These are phyloP conservation scores for Chlorella sp. DNA, from an alignment of 139 green algal species.

Conservation along the genomic window DNA sequence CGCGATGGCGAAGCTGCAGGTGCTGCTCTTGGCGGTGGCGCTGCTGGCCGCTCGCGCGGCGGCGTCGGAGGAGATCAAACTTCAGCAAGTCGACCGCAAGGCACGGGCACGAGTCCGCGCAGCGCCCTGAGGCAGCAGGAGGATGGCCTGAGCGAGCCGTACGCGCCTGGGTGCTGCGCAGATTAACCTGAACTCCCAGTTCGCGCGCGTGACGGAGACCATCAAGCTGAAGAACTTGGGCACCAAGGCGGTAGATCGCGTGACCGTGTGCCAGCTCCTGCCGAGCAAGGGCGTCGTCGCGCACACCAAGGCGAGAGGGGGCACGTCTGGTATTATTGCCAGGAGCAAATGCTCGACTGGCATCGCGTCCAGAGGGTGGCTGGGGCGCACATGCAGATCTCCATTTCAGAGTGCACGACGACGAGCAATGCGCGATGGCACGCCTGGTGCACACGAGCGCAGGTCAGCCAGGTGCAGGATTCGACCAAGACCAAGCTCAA, in stretches of 20 bases:
- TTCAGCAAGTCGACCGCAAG: slow-evolving; percentile 9
- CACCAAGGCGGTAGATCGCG: not conserved
- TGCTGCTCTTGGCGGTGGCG: not conserved
- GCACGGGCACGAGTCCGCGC: too few relatives aligned
- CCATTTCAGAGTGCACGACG: too few relatives aligned
- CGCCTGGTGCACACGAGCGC: slow-evolving; percentile 1
- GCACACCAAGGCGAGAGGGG: slow-evolving; percentile 47
- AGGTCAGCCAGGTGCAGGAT: slow-evolving; percentile 8
- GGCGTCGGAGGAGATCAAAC: slow-evolving; percentile 5
- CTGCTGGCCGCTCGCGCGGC: not conserved
- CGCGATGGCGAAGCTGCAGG: too few relatives aligned
- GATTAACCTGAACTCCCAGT: slow-evolving; percentile 34
- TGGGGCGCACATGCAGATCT: too few relatives aligned
- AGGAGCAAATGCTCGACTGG: too few relatives aligned
- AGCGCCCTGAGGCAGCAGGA: too few relatives aligned
- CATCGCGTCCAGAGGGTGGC: too few relatives aligned
- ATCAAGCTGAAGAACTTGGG: slow-evolving; percentile 47
- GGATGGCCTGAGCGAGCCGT: too few relatives aligned
- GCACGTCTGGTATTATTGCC: too few relatives aligned
- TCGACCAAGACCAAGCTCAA: slow-evolving; percentile 6
- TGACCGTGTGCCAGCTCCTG: slow-evolving; percentile 33
- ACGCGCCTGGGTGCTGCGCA: slow-evolving; percentile 11
- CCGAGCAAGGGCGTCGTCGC: slow-evolving; percentile 6
- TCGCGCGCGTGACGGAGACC: slow-evolving; percentile 29
- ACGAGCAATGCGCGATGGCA: not conserved